These are phyloP conservation scores for Xylariaceae sp. DNA, from an alignment of 2,329 filamentous ascomycete genomes.

Conservation along the genomic window DNA sequence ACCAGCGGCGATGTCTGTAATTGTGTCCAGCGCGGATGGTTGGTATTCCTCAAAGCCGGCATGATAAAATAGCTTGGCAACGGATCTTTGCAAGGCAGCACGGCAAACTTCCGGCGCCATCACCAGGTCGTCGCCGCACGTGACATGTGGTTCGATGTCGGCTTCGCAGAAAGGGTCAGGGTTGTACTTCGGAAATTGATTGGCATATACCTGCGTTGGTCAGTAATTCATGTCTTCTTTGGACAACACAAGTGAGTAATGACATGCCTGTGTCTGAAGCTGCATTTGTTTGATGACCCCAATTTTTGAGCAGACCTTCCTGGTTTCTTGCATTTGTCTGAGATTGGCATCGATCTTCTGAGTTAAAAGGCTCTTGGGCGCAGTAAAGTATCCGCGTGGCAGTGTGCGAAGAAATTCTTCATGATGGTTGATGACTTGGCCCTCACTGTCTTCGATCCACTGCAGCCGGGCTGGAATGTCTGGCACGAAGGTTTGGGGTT, in stretches of 20 bases:
- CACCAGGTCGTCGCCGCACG: slow-evolving; percentile 81
- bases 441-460: slow-evolving; percentile 88
- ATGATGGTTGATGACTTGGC: slow-evolving; percentile 80
- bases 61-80: slow-evolving; percentile 93
- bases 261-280: slow-evolving; percentile 80
- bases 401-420: slow-evolving; percentile 80
- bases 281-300: slow-evolving; percentile 99
- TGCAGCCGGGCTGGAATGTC: slow-evolving; percentile 73
- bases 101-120: slow-evolving; percentile 81
- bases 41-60: slow-evolving; percentile 96
- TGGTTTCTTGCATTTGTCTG: slow-evolving; percentile 90
- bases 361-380: slow-evolving; percentile 69
- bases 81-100: slow-evolving; percentile 80
- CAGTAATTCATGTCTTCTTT: slow-evolving; percentile 22
- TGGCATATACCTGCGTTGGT: slow-evolving; percentile 74
- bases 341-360: slow-evolving; percentile 87
- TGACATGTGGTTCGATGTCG: slow-evolving; percentile 84
- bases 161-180: slow-evolving; percentile 82
- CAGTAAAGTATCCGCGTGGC: slow-evolving; percentile 68
- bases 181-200: slow-evolving; percentile 96
- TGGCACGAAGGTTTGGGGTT: slow-evolving; percentile 78
- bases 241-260: not conserved
- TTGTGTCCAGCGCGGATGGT: slow-evolving; percentile 83
- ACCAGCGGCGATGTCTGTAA: slow-evolving; percentile 83
- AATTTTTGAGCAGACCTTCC: slow-evolving; percentile 94